Evolutionary conservation across 2,329 filamentous ascomycete species (phyloP), one percentile per base, ranked within the genome.

Genomic region (Fusarium azukiicola): DNA sequence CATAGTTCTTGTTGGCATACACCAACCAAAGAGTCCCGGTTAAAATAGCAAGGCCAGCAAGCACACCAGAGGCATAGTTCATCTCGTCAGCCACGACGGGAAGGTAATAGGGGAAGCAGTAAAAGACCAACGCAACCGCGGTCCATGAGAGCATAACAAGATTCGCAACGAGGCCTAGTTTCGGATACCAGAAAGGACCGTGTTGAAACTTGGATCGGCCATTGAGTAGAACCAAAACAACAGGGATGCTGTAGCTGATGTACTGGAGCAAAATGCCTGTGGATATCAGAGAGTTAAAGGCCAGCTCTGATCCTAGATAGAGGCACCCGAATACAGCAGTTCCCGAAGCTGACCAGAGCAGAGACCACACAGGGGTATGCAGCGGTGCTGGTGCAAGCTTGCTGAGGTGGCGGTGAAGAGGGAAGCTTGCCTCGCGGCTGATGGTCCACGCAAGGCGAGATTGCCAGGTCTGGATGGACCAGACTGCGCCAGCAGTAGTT

Each of bases 401-500:
- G 72, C 77, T 78, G 17, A 84, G 74, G 38, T 83, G 67, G 2
- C 74, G 71, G 23, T 81, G 79, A 5, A 83, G 72, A 3, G 81
- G 83, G 49, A 84, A 82, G 1, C 82, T 82, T 13, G 68, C 72
- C 36, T 84, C 81, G 21, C 82, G 81, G 46, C 81, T 81, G 58
- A 84, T 83, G 8, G 81, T 81, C 82, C 83, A 84, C 1, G 83
- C 81, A 9, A 84, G 77, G 12, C 83, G 79, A 19, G 83, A 84
- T 49, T 84, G 82, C 83, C 83, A 84, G 1, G 79, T 84, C 23
- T 84, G 83, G 36, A 83, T 83, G 5, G 80, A 80, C 81, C 82
- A 84, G 32, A 84, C 76, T 2, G 80, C 77, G 17, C 81, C 79
- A 12, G 74, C 75, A 2, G 78, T 80, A 17, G 81, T 77, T 36